Evolutionary conservation across 768 basidiomycete genomes (phyloP), one percentile per base, ranked within the genome.

Genomic region (Lactifluus subvellereus): DNA sequence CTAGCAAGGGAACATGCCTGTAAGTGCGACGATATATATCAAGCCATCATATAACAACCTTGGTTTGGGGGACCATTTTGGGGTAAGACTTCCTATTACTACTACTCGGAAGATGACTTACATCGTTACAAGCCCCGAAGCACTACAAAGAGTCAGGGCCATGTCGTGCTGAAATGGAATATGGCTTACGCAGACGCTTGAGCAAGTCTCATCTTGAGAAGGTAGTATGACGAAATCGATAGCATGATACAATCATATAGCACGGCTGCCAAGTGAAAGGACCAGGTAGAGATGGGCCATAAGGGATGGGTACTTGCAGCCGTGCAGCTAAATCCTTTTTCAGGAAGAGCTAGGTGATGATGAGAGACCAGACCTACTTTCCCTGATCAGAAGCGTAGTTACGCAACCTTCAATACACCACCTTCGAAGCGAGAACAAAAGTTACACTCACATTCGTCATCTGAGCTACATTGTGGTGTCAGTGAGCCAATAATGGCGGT

Each of bases 31-130:
- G 61, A 87, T 83, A 69, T 86, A 88, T 27, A 81, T 80, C 27
- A 88, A 72, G 33, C 87, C 87, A 64, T 89, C 85, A 60, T 83
- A 84, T 4, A 89, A 73, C 82, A 88, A 83, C 73, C 85, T 88
- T 66, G 22, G 7, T 30, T 11, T 11, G 8, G 5, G 20, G 33
- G n/a, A n/a, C n/a, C n/a, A n/a, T n/a, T n/a, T n/a, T n/a, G 8
- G 5, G 20, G 33, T 61, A 38, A 59, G 54, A 32, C 30, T 20
- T 4, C 20, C 7, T 9, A 10, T 11, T 42, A 43, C n/a, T 20
- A 30, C 13, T 30, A 27, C 18, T 10, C 4, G 35, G 50, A 27
- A 32, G 33, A 33, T 5, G 42, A 62, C 73, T 6, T 59, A 74
- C 73, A 72, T 65, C 51, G 64, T 66, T 54, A 70, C 51, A 30